phyloP scores from a whole-genome alignment of 768 basidiomycete genomes.

The Tylopilus rubrobrunneus region DNA sequence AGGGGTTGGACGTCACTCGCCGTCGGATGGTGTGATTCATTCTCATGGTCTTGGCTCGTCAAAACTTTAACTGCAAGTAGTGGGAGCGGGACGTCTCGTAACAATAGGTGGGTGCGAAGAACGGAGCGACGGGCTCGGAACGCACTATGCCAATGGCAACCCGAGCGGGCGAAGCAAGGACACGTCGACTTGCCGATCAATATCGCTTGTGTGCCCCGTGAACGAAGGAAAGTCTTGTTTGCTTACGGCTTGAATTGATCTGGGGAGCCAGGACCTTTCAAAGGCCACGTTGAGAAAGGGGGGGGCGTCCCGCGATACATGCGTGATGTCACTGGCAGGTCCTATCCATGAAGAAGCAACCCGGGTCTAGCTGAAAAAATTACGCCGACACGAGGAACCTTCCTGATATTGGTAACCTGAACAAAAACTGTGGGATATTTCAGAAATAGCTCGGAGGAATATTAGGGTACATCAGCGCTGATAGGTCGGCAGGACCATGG shows the following conservation, averaged over 20 bases:
- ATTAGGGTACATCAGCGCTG: neutral
- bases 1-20: neutral
- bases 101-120: slow-evolving; percentile 8
- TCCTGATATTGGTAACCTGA: slow-evolving; percentile 14
- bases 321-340: neutral
- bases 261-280: neutral
- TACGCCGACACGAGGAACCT: neutral
- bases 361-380: neutral
- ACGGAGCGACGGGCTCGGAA: neutral
- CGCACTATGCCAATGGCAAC: neutral
- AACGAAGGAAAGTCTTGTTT: neutral
- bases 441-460: neutral
- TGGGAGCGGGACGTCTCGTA: slow-evolving; percentile 19
- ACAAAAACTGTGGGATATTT: slow-evolving; percentile 18
- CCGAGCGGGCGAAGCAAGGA: neutral
- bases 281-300: neutral
- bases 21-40: slow-evolving; percentile 5
- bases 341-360: neutral
- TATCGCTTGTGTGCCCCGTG: neutral
- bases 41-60: slow-evolving; percentile 20
- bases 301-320: slow-evolving; percentile 5
- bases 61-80: slow-evolving; percentile 8
- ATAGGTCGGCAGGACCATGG: slow-evolving; percentile 6
- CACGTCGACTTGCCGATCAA: neutral
- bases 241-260: neutral